A percentile compares a stretch with the other conserved stretches of the same genome.
Conservation (phyloP, 352 stramenopile species). For the Globisporangium okanoganense region DNA sequence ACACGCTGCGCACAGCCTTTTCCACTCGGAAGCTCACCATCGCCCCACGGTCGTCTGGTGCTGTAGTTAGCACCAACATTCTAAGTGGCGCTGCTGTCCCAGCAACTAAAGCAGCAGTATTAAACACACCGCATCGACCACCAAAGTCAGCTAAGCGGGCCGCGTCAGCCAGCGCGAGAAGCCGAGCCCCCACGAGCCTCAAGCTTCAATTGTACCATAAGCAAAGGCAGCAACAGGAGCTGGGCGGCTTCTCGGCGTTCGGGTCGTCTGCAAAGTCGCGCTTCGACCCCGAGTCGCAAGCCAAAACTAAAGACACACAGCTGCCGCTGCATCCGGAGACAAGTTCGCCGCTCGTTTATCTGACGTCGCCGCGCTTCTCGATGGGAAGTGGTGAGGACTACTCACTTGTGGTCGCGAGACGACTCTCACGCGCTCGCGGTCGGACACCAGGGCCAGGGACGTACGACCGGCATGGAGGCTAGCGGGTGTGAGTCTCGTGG, state of each 20-base stretch:
- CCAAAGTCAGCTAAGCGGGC: background rate
- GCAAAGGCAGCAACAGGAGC: background rate
- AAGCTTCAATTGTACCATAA: background rate
- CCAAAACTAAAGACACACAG: background rate
- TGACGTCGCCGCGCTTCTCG: constrained; percentile 18
- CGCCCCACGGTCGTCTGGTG: background rate
- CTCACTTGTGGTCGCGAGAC: constrained; percentile 25
- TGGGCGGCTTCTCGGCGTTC: constrained; percentile 20
- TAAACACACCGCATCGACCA: background rate
- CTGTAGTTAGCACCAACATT: background rate
- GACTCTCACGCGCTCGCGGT: constrained; percentile 24
- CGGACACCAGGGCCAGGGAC: constrained; percentile 27
- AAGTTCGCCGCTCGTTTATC: constrained; percentile 14
- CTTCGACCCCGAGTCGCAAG: constrained; percentile 16
- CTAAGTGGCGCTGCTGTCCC: background rate
- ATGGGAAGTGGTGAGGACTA: constrained; percentile 36
- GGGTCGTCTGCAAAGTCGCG: constrained; percentile 28
- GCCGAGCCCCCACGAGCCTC: background rate
- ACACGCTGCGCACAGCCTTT: constrained; percentile 7
- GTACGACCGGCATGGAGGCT: constrained; percentile 34
- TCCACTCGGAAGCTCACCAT: constrained; percentile 8
- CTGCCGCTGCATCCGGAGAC: constrained; percentile 25
- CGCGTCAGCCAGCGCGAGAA: background rate
- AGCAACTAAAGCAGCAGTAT: background rate
- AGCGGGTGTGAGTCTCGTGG: too few relatives aligned